A percentile compares a stretch with the other conserved stretches of the same genome.
Evolutionary conservation across 2,329 filamentous ascomycete genomes (phyloP).

Genomic region (Arthrocladium fulminans): DNA sequence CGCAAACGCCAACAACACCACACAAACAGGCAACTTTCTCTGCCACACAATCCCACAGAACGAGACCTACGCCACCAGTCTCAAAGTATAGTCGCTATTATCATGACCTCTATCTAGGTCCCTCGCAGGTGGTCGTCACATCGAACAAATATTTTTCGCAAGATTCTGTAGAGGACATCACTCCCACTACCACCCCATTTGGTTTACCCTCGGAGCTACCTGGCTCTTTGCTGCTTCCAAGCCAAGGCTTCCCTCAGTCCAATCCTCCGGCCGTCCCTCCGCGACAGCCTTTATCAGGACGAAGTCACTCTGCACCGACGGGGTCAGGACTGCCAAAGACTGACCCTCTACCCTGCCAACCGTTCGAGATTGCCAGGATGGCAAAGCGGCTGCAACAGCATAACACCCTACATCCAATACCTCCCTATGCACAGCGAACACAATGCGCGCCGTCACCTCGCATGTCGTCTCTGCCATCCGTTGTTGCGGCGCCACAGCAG

Average conservation of each 20-base stretch:
- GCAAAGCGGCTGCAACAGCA: constrained; percentile 5
- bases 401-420: background rate
- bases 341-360: background rate
- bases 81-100: background rate
- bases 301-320: background rate
- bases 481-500: background rate
- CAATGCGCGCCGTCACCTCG: background rate
- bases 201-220: background rate
- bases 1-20: background rate
- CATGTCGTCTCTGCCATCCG: constrained; percentile 3
- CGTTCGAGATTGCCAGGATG: background rate
- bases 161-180: background rate
- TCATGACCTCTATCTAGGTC: background rate
- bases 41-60: background rate
- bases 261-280: background rate
- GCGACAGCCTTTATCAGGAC: background rate
- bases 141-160: background rate
- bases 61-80: background rate
- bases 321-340: background rate
- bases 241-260: constrained; percentile 1
- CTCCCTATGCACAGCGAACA: background rate
- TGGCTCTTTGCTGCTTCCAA: background rate
- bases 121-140: background rate
- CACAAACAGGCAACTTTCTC: background rate
- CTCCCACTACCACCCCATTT: background rate